Evolutionary conservation across 306 rosid genomes (phyloP), one percentile per base, ranked within the genome.

Genomic region (Luffa aegyptiaca): DNA sequence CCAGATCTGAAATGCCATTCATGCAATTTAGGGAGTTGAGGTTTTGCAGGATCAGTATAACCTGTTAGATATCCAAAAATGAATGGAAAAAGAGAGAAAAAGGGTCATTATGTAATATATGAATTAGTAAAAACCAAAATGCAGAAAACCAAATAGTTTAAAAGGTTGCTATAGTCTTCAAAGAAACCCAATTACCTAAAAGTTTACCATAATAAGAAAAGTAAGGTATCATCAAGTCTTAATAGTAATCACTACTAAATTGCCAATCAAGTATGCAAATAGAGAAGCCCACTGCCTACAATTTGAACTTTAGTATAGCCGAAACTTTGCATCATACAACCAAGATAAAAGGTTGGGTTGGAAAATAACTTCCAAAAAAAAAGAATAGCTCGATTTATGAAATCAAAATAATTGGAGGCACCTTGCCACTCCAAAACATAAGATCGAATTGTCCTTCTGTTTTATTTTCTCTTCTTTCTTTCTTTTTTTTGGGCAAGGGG

Each of bases 1-100:
- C 99, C 99, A 79, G 99, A 93, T 90, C 99, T 86, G 88, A 96
- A 96, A 85, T 96, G 99, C 99, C 98, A 96, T 80, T 96, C 99
- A 81, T 96, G 99, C 83, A 96, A 68, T 64, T 88, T 88, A 58
- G 94, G 89, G 80, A 90, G 88, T 86, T 96, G 93, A 44, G 99
- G 96, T 85, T 96, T 96, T 79, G 96, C 92, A 85, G 99, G 99
- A 90, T 96, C 99, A 20, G 94, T 89, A 89, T 96, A 96, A 79
- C 98, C 98, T 93, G 91, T 77, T 80, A 83, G 56, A 80, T 36
- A 75, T 71, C 16, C 11, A 11, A 39, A 66, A 44, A 75, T 74
- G 35, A 31, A 48, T 1, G 33, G 33, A 26, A 13, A 44, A 73
- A 79, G 33, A 17, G 10, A 59, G 17, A 62, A 31, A 63, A 79